Conservation (phyloP, 2,329 filamentous ascomycete species). For the Talaromyces marneffei region DNA sequence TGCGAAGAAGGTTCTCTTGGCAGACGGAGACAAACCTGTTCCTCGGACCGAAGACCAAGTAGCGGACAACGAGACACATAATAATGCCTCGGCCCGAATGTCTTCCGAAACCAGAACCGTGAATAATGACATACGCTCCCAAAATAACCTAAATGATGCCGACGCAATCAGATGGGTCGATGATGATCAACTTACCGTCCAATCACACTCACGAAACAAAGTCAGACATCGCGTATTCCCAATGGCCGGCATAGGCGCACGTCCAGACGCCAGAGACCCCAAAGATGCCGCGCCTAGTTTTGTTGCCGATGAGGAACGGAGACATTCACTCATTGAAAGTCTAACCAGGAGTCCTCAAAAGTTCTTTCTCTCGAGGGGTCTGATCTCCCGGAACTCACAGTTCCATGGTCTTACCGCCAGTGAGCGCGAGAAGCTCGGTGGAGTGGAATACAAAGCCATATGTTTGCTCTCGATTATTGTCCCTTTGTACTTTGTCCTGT, state of each 20-base stretch:
- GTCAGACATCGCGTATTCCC: slow-evolving; percentile 26
- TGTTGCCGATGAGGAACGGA: slow-evolving; percentile 17
- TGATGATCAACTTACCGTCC: slow-evolving; percentile 26
- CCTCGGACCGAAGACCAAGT: not conserved
- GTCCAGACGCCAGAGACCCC: slow-evolving; percentile 31
- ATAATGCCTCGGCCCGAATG: not conserved
- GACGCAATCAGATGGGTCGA: slow-evolving; percentile 25
- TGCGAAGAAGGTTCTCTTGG: not conserved
- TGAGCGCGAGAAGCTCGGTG: slow-evolving; percentile 39
- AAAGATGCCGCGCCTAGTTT: slow-evolving; percentile 22
- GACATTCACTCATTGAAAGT: slow-evolving; percentile 20
- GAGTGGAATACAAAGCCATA: slow-evolving; percentile 40
- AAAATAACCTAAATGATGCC: not conserved
- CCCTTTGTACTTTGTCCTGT: slow-evolving; percentile 44
- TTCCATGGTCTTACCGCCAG: slow-evolving; percentile 44
- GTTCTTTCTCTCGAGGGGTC: slow-evolving; percentile 27
- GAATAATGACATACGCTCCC: not conserved
- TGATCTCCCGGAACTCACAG: slow-evolving; percentile 44
- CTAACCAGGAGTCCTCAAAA: slow-evolving; percentile 26
- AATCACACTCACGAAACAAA: slow-evolving; percentile 15
- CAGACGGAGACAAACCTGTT: not conserved
- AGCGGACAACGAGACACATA: not conserved
- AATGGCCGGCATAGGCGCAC: slow-evolving; percentile 33
- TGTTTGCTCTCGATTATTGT: slow-evolving; percentile 32
- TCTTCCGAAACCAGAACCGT: not conserved